A percentile compares a stretch with the other conserved stretches of the same genome.
phyloP scores from a whole-genome alignment of 2,329 filamentous ascomycete genomes.

The Coniella lustricola region DNA sequence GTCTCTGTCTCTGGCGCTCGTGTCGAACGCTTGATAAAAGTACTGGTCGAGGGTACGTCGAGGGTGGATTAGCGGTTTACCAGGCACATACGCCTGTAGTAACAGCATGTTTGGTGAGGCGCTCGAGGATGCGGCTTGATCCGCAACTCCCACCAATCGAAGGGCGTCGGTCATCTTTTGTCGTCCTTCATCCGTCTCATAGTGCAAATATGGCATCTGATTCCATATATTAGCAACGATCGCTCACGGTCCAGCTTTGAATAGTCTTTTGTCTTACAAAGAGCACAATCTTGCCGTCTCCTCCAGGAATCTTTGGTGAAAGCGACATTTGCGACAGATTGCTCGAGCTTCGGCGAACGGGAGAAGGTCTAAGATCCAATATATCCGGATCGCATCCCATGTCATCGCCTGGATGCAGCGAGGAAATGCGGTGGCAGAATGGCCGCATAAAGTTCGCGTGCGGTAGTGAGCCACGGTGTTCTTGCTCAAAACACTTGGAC shows the following conservation, averaged over 20 bases:
- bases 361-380: conserved; percentile 13
- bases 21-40: conserved; percentile 59
- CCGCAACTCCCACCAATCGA: conserved; percentile 21
- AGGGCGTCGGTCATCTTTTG: conserved; percentile 51
- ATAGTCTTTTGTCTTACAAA: conserved; percentile 1
- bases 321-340: conserved; percentile 19
- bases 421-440: conserved; percentile 43
- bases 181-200: conserved; percentile 50
- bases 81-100: conserved; percentile 38
- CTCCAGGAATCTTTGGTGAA: conserved; percentile 15
- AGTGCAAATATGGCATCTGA: conserved; percentile 60
- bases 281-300: conserved; percentile 26
- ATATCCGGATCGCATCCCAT: conserved; percentile 4
- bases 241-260: not conserved
- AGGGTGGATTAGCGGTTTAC: conserved; percentile 44
- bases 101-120: conserved; percentile 36
- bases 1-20: conserved; percentile 50
- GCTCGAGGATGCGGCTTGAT: conserved; percentile 23
- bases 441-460: conserved; percentile 59
- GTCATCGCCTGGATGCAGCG: conserved; percentile 24
- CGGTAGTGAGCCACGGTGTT: conserved; percentile 50
- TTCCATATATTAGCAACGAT: conserved; percentile 16
- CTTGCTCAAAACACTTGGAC: conserved; percentile 54
- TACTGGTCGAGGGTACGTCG: conserved; percentile 59
- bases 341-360: conserved; percentile 16